Evolutionary conservation across 73 alveolate genomes (phyloP), one percentile per base, ranked within the genome.

Genomic region (Paramecium bursaria): DNA sequence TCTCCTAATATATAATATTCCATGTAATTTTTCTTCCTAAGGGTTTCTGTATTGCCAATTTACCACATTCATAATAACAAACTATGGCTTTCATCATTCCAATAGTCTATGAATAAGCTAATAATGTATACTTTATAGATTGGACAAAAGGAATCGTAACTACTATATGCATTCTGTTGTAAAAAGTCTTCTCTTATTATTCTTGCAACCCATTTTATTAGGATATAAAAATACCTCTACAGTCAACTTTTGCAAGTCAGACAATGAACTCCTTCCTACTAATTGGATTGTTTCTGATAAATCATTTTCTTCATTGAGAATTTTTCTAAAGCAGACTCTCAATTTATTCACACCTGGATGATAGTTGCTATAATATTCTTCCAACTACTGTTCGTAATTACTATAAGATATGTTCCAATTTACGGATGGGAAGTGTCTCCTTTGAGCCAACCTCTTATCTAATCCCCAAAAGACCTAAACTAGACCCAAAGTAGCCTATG

Each of bases 361-460:
- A 54, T 79, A 75, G 25, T 74, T 85, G 85, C 93, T 93, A 87
- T 86, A 95, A 86, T 94, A 95, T 13, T 91, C 91, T 50, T 87
- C 97, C 31, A 90, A 57, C 52, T 74, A 74, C 74, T 95, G 88
- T 85, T 94, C 97, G 92, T 96, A 96, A 92, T 95, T 95, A 49
- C 98, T 90, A 91, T 88, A 95, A 48, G 98, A 92, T 30, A 93
- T 96, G 44, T 79, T 54, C 99, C 99, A 96, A 87, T 96, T 96
- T 42, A 96, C 96, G 2, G 98, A 73, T 11, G 99, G 99, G 94
- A 93, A 96, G 86, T 95, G 99, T 91, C 94, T 96, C 85, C 98
- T 95, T 85, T 95, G 98, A 13, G 99, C 99, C 80, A 96, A 93
- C 90, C 92, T 93, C 88, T 94, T 93, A 75, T 95, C 99, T 15